A percentile compares a stretch with the other conserved stretches of the same genome.
These are phyloP conservation scores for Ilyonectria destructans DNA, from an alignment of 2,329 filamentous ascomycete genomes.

Conservation along the genomic window DNA sequence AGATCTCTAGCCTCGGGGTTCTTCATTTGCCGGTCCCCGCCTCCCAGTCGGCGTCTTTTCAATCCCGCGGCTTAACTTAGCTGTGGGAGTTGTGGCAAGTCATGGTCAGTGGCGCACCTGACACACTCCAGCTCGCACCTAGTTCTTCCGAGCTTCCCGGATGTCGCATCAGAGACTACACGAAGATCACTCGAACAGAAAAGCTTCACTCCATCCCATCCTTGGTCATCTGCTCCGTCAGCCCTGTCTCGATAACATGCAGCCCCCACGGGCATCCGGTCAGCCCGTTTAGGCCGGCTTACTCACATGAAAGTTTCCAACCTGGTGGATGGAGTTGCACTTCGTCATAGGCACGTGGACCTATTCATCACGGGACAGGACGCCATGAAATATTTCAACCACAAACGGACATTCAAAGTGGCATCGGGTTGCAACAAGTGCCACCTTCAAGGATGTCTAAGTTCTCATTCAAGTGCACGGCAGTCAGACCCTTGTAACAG, in stretches of 20 bases:
- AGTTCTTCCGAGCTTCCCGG: conserved; percentile 26
- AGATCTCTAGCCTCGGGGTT: conserved; percentile 25
- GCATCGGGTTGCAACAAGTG: conserved; percentile 10
- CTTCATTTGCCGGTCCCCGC: conserved; percentile 18
- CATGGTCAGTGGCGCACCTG: neutral
- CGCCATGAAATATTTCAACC: neutral
- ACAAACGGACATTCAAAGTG: neutral
- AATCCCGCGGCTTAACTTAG: conserved; percentile 5
- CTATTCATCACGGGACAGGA: conserved; percentile 16
- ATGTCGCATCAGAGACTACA: conserved; percentile 8
- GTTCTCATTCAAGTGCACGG: neutral
- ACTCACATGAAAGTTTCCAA: conserved; percentile 14
- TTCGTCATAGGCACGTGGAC: conserved; percentile 19
- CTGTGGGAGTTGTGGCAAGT: conserved; percentile 4
- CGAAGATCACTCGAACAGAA: conserved; percentile 2
- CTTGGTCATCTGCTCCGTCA: conserved; percentile 25
- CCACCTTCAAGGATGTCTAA: neutral
- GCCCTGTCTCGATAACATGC: conserved; percentile 25
- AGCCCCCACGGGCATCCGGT: conserved; percentile 12
- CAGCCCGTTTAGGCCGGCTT: neutral
- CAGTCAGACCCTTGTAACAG: neutral
- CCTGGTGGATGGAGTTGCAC: conserved; percentile 16
- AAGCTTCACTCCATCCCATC: conserved; percentile 10
- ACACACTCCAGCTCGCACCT: neutral
- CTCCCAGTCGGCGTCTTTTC: conserved; percentile 4